These are phyloP conservation scores for Sclerotinia subarctica DNA, from an alignment of 2,329 filamentous ascomycete species.

Conservation along the genomic window DNA sequence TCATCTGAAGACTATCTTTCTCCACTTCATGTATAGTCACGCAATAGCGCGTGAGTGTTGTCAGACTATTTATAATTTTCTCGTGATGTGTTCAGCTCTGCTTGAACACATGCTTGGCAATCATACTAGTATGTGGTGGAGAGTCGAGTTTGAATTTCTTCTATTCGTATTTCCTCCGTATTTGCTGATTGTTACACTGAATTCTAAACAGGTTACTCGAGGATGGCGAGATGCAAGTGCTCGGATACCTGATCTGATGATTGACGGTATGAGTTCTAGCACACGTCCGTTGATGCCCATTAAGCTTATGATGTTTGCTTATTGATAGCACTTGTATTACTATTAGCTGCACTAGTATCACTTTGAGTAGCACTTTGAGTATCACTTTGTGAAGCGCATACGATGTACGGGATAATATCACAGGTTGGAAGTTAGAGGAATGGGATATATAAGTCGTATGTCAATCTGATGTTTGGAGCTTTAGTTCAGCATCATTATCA, in stretches of 20 bases:
- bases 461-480: not conserved
- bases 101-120: not conserved
- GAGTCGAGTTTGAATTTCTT: not conserved
- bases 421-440: not conserved
- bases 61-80: not conserved
- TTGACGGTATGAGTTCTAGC: not conserved
- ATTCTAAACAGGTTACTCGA: not conserved
- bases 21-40: not conserved
- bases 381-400: not conserved
- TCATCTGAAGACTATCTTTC: not conserved
- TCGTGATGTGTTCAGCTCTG: not conserved
- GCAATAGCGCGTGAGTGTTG: not conserved
- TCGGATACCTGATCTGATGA: not conserved
- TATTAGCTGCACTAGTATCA: too few species aligned
- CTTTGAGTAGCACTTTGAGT: too few species aligned
- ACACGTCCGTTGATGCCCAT: not conserved
- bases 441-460: not conserved
- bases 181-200: not conserved
- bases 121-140: not conserved
- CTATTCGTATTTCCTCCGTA: not conserved
- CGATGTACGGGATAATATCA: not conserved
- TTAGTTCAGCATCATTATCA: not conserved
- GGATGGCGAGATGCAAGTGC: not conserved
- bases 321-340: too few species aligned
- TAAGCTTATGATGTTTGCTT: not conserved